These are phyloP conservation scores for Alternaria gaisen DNA, from an alignment of 2,329 filamentous ascomycete genomes.

Conservation along the genomic window DNA sequence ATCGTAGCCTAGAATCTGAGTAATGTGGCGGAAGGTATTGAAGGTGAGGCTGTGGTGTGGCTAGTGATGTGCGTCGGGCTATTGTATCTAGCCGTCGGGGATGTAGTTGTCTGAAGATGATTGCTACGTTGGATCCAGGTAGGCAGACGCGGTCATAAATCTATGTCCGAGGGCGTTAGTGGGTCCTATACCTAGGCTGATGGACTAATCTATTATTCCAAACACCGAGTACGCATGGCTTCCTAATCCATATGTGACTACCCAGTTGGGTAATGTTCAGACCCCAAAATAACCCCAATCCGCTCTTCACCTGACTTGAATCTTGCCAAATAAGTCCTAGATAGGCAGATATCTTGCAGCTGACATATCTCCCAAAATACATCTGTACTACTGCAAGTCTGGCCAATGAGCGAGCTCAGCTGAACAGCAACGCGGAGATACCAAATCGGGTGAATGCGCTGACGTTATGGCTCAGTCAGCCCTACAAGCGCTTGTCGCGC, in stretches of 20 bases:
- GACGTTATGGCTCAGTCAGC: slow-evolving; percentile 30
- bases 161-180: neutral
- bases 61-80: neutral
- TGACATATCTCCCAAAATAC: slow-evolving; percentile 20
- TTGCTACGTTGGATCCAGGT: neutral
- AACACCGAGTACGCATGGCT: neutral
- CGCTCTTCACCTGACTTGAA: neutral
- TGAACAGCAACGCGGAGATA: slow-evolving; percentile 4
- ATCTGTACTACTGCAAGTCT: neutral
- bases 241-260: neutral
- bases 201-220: neutral
- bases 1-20: neutral
- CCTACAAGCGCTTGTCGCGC: slow-evolving; percentile 43
- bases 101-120: neutral
- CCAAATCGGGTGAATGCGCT: slow-evolving; percentile 12
- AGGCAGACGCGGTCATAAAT: neutral
- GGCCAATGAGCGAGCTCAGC: slow-evolving; percentile 1
- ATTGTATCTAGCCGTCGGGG: neutral
- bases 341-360: slow-evolving; percentile 4
- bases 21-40: neutral
- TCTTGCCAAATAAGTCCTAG: slow-evolving; percentile 10
- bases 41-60: neutral
- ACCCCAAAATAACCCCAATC: slow-evolving; percentile 25
- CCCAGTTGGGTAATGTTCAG: neutral
- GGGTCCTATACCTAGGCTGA: neutral